Percentiles rank a stretch among this genome's conserved stretches.
Conservation (phyloP, 1,139 yeast genomes). For the Suhomyces taliae region DNA sequence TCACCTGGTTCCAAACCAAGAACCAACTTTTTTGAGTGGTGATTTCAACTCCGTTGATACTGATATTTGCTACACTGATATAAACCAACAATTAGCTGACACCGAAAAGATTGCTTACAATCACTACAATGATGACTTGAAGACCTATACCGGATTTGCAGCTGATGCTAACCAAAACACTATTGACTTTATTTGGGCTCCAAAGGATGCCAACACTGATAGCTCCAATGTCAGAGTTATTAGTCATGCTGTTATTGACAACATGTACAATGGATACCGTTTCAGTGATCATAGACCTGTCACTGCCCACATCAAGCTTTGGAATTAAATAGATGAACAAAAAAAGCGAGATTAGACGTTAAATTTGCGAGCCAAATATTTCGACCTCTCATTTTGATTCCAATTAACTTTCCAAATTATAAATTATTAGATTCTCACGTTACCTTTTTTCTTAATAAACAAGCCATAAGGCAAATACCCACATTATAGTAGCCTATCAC, state of each 20-base stretch:
- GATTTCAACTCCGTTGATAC: conserved; percentile 39
- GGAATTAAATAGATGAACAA: neutral
- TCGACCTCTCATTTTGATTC: no score
- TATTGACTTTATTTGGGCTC: conserved; percentile 34
- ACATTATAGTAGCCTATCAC: no score
- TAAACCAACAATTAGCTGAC: conserved; percentile 21
- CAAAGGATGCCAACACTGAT: conserved; percentile 14
- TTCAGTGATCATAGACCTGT: conserved; percentile 50
- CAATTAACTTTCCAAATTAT: no score
- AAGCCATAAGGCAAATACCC: no score
- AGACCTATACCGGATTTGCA: conserved; percentile 44
- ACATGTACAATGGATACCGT: conserved; percentile 24
- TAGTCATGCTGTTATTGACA: conserved; percentile 39
- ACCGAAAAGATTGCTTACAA: conserved; percentile 22
- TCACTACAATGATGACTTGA: conserved; percentile 25
- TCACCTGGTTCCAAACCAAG: conserved; percentile 24
- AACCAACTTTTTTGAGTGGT: conserved; percentile 38
- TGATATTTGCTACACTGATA: conserved; percentile 33
- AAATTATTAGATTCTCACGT: no score
- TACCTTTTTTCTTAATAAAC: no score
- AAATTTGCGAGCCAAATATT: no score
- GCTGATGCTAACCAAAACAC: conserved; percentile 22
- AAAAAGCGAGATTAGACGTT: neutral
- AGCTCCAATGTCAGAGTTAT: conserved; percentile 16
- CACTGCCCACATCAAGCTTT: conserved; percentile 25